phyloP scores from a whole-genome alignment of 768 basidiomycete genomes.

The Boletellus ananas region DNA sequence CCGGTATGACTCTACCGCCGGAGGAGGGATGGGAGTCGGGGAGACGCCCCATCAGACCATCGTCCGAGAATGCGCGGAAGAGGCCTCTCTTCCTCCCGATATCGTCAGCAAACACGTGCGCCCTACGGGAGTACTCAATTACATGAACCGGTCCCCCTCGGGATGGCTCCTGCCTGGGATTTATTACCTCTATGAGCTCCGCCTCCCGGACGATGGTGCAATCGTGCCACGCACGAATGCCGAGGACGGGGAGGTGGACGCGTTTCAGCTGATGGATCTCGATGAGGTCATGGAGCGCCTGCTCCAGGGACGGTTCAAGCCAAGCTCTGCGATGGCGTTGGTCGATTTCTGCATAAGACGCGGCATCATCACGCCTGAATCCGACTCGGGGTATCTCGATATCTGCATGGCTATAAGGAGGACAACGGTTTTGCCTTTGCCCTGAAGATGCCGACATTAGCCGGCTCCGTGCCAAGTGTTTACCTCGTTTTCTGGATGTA shows the following conservation, averaged over 20 bases:
- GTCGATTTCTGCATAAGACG: slow-evolving; percentile 41
- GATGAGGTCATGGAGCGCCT: slow-evolving; percentile 33
- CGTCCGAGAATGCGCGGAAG: slow-evolving; percentile 41
- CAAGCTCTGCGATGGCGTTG: slow-evolving; percentile 41
- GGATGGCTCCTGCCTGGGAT: slow-evolving; percentile 44
- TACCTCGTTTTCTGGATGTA: not conserved
- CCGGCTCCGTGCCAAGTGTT: too few species aligned
- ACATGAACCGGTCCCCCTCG: slow-evolving; percentile 40
- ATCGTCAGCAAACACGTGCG: slow-evolving; percentile 33
- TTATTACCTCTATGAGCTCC: slow-evolving; percentile 44
- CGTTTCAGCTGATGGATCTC: slow-evolving; percentile 37
- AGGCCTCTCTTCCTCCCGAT: slow-evolving; percentile 37
- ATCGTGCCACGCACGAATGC: slow-evolving; percentile 34
- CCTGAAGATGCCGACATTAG: slow-evolving; percentile 2
- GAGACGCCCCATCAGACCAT: slow-evolving; percentile 36
- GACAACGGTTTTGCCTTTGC: slow-evolving; percentile 18
- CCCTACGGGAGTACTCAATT: slow-evolving; percentile 37
- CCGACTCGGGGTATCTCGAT: slow-evolving; percentile 21
- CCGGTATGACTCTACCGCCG: slow-evolving; percentile 41
- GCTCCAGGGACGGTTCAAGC: slow-evolving; percentile 37
- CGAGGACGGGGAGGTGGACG: slow-evolving; percentile 42
- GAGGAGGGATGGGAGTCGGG: slow-evolving; percentile 41
- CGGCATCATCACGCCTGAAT: slow-evolving; percentile 27
- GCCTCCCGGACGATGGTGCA: slow-evolving; percentile 34
- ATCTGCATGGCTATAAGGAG: slow-evolving; percentile 23